phyloP scores from a whole-genome alignment of 805 yeast species.

The Candida piceae region DNA sequence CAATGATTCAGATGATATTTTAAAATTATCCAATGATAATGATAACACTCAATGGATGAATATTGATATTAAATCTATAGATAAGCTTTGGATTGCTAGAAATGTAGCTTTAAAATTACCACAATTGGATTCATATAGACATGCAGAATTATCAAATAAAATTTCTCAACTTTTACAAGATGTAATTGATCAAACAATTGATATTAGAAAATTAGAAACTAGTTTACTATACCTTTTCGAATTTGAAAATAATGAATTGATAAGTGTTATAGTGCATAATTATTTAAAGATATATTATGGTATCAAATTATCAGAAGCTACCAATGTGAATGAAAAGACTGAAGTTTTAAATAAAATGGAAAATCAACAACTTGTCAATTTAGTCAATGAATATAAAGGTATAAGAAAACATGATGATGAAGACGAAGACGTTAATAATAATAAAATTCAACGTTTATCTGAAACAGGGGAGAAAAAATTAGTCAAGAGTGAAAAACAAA shows the following conservation, averaged over 20 bases:
- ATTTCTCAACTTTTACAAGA: slow-evolving; percentile 38
- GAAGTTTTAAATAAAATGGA: slow-evolving; percentile 41
- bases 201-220: slow-evolving; percentile 45
- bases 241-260: slow-evolving; percentile 45
- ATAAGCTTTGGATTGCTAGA: slow-evolving; percentile 49
- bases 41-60: slow-evolving; percentile 7
- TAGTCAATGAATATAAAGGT: slow-evolving; percentile 40
- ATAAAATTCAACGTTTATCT: slow-evolving; percentile 9
- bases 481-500: background rate
- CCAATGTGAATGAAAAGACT: slow-evolving; percentile 29
- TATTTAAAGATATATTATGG: slow-evolving; percentile 26
- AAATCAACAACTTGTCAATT: slow-evolving; percentile 33
- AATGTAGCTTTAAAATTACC: slow-evolving; percentile 34
- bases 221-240: slow-evolving; percentile 50
- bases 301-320: slow-evolving; percentile 16
- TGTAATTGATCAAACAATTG: slow-evolving; percentile 20
- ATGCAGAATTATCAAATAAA: slow-evolving; percentile 32
- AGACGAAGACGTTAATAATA: slow-evolving; percentile 5
- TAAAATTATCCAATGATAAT: slow-evolving; percentile 11
- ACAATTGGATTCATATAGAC: slow-evolving; percentile 34
- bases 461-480: slow-evolving; percentile 8
- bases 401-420: slow-evolving; percentile 10
- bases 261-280: slow-evolving; percentile 45
- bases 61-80: slow-evolving; percentile 19
- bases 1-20: slow-evolving; percentile 17